These are phyloP conservation scores for Verticillium klebahnii DNA, from an alignment of 2,329 filamentous ascomycete genomes.

Conservation along the genomic window DNA sequence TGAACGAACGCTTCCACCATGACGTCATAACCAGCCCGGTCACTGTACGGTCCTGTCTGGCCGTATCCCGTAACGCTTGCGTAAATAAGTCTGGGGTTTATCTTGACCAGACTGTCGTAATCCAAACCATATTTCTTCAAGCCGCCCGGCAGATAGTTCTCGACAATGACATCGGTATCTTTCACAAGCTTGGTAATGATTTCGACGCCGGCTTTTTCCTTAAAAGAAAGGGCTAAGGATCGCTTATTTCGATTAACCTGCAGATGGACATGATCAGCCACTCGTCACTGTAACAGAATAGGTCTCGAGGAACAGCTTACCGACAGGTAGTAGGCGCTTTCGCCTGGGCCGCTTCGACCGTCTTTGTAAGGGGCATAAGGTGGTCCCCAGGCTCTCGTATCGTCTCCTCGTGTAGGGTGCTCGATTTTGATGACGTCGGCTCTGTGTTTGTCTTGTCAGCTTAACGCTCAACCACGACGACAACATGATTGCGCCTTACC, in stretches of 20 bases:
- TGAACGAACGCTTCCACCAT: conserved; percentile 57
- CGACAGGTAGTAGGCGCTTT: conserved; percentile 90
- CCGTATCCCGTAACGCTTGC: conserved; percentile 68
- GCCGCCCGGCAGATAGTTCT: conserved; percentile 64
- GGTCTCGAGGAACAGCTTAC: conserved; percentile 52
- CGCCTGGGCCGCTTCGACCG: conserved; percentile 68
- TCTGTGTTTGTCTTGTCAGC: conserved; percentile 37
- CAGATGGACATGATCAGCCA: not conserved
- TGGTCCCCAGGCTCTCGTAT: conserved; percentile 94
- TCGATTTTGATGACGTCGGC: conserved; percentile 98
- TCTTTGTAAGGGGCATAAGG: conserved; percentile 79
- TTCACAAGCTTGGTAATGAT: conserved; percentile 60
- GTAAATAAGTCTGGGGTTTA: conserved; percentile 63
- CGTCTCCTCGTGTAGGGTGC: conserved; percentile 85
- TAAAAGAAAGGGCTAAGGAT: conserved; percentile 62
- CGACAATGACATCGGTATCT: conserved; percentile 62
- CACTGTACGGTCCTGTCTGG: conserved; percentile 62
- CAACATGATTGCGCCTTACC: conserved; percentile 53
- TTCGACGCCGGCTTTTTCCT: conserved; percentile 54
- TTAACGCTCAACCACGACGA: too few species aligned
- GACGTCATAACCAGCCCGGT: conserved; percentile 65
- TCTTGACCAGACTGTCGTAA: conserved; percentile 52
- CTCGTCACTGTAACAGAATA: not conserved
- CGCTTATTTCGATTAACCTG: conserved; percentile 65
- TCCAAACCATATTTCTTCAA: conserved; percentile 65